A percentile compares a stretch with the other conserved stretches of the same genome.
Conservation (phyloP, 108 stramenopile species). For the Fistulifera solaris region DNA sequence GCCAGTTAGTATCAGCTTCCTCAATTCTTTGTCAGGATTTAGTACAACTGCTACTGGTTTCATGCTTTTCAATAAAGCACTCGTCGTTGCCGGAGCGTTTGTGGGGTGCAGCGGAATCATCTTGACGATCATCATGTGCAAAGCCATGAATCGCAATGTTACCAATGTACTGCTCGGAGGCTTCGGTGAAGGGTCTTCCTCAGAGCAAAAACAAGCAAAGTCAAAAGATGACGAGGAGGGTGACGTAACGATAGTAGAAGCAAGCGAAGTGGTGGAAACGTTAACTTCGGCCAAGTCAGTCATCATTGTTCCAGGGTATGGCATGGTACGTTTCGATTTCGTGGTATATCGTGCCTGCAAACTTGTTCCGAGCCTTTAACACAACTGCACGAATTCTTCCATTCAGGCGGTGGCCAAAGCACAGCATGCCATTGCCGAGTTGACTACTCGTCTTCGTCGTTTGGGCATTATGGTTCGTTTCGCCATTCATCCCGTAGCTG, state of each 20-base stretch:
- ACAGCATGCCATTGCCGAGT: constrained; percentile 62
- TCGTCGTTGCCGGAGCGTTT: constrained; percentile 74
- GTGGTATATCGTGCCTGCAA: not conserved
- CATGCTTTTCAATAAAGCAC: constrained; percentile 74
- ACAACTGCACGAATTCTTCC: not conserved
- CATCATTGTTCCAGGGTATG: constrained; percentile 82
- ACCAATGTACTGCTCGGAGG: constrained; percentile 68
- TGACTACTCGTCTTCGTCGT: constrained; percentile 46
- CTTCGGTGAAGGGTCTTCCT: constrained; percentile 33
- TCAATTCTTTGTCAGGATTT: constrained; percentile 82
- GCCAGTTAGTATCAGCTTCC: constrained; percentile 82
- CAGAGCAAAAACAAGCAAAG: constrained; percentile 7
- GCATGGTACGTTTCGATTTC: constrained; percentile 20
- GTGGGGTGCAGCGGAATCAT: constrained; percentile 81
- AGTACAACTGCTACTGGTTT: constrained; percentile 80
- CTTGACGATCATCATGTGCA: constrained; percentile 82
- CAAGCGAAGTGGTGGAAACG: constrained; percentile 40
- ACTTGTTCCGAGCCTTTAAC: not conserved
- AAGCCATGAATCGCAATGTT: constrained; percentile 79
- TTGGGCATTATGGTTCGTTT: constrained; percentile 69
- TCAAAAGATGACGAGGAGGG: constrained; percentile 25
- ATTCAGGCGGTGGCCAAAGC: constrained; percentile 67
- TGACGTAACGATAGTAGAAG: constrained; percentile 27
- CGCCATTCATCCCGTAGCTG: constrained; percentile 81
- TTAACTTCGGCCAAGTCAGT: constrained; percentile 51